These are phyloP conservation scores for Pestalotiopsis sp. DNA, from an alignment of 2,329 filamentous ascomycete genomes.

Conservation along the genomic window DNA sequence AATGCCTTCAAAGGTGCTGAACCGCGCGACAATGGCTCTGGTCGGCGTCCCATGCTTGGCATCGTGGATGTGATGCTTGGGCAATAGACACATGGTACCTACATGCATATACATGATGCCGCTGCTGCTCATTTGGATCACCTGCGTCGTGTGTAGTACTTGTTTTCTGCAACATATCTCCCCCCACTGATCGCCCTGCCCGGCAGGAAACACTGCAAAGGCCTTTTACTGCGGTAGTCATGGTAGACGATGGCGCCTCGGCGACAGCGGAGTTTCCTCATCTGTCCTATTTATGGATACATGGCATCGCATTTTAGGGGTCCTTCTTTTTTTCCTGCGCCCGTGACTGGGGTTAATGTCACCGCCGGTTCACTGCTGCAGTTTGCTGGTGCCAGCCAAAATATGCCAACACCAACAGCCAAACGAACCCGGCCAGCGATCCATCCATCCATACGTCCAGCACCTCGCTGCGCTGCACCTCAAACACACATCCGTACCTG, in stretches of 20 bases:
- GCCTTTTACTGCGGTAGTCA: neutral
- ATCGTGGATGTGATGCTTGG: neutral
- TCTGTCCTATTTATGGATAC: neutral
- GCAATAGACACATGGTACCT: neutral
- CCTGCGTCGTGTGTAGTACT: neutral
- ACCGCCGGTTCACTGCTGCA: neutral
- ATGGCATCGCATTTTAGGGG: neutral
- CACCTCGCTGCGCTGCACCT: neutral
- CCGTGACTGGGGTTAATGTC: neutral
- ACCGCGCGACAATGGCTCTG: neutral
- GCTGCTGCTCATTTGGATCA: neutral
- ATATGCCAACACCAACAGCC: no score
- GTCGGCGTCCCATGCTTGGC: neutral
- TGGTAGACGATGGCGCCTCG: neutral
- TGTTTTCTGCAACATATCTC: neutral
- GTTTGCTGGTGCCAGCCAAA: neutral
- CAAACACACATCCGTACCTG: neutral
- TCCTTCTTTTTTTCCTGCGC: neutral
- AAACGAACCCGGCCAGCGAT: no score
- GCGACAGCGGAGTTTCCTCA: neutral
- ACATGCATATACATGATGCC: no score
- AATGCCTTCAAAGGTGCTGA: neutral
- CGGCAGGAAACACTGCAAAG: neutral
- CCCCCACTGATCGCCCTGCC: neutral
- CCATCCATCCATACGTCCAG: neutral